Base-by-base conservation (phyloP, 163 green algal species). In the Scenedesmus sp. region DNA sequence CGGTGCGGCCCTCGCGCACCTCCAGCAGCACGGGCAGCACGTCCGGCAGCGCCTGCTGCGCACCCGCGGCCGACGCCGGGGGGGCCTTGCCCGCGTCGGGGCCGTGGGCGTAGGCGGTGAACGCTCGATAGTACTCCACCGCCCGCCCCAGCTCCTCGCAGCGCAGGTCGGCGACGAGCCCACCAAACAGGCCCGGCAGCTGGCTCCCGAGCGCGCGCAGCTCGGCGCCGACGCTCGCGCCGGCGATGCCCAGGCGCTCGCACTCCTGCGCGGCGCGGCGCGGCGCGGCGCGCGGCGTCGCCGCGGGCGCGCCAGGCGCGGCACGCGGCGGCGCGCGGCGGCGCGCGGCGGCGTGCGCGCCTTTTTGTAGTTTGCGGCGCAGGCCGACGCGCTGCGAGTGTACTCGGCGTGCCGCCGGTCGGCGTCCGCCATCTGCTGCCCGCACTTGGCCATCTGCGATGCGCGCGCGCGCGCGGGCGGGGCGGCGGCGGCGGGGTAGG, bases 191-290 rank as follows among this genome's bases (percentile, higher is more conserved):
- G 0, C 42, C 18, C 3, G 84, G 77, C 53, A 90, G 82, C 82
- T 91, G 60, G 20, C 13, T 29, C 3, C 60, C 74, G n/a, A 91
- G 78, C 47, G 62, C 67, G 39, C 53, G 63, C 51, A 93, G 80
- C 66, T 90, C 75, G 4, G 36, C 31, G 5, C 77, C 69, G 26
- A 93, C 81, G 53, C 80, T 22, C 7, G 26, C 24, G 14, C 74
- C 83, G 42, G 81, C 34, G 17, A 94, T 84, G 48, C 87, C 89
- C 60, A 93, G 80, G 70, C 85, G 67, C 65, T 80, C 56, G 50
- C 87, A 93, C 60, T 94, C 90, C 88, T 92, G 83, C 29, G 69
- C n/a, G 9, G n/a, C n/a, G n/a, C n/a, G n/a, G n/a, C n/a, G n/a
- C n/a, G n/a, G n/a, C n/a, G n/a, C n/a, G n/a, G n/a, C n/a, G n/a